phyloP scores from a whole-genome alignment of 768 basidiomycete genomes.

The Candolleomyces eurysporus region DNA sequence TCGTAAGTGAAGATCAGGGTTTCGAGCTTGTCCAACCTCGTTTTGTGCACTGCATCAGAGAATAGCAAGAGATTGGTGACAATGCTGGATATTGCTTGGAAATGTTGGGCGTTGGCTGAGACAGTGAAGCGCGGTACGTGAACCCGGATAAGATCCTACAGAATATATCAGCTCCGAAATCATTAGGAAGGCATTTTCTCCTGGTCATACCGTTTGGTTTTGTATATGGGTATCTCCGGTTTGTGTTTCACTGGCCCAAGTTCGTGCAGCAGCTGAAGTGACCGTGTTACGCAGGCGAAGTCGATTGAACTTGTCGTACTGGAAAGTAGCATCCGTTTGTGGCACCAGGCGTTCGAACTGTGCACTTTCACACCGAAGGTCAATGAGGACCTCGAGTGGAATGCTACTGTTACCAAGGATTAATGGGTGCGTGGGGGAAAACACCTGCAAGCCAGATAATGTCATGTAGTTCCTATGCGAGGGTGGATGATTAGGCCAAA shows the following conservation, averaged over 20 bases:
- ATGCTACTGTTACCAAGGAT: conserved; percentile 54
- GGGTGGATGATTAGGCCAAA: neutral
- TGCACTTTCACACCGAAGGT: conserved; percentile 75
- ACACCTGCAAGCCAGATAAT: conserved; percentile 82
- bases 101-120: conserved; percentile 79
- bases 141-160: conserved; percentile 77
- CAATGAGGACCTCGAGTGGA: conserved; percentile 89
- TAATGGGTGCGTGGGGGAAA: conserved; percentile 59
- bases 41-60: conserved; percentile 81
- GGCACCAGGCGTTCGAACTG: conserved; percentile 90
- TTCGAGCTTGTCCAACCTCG: conserved; percentile 74
- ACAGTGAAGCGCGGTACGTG: conserved; percentile 86
- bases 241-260: conserved; percentile 33
- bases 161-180: neutral
- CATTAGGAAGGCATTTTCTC: neutral
- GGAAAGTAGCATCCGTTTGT: conserved; percentile 80
- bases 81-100: conserved; percentile 81
- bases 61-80: conserved; percentile 88
- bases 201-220: conserved; percentile 28
- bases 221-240: conserved; percentile 27
- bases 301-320: conserved; percentile 94
- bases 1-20: conserved; percentile 85
- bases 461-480: conserved; percentile 67
- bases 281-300: conserved; percentile 76
- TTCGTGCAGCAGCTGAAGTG: conserved; percentile 45